Percentiles rank a stretch among this genome's conserved stretches.
Evolutionary conservation across 2,329 filamentous ascomycete species (phyloP).

Genomic region (Arthrinium puccinioides): DNA sequence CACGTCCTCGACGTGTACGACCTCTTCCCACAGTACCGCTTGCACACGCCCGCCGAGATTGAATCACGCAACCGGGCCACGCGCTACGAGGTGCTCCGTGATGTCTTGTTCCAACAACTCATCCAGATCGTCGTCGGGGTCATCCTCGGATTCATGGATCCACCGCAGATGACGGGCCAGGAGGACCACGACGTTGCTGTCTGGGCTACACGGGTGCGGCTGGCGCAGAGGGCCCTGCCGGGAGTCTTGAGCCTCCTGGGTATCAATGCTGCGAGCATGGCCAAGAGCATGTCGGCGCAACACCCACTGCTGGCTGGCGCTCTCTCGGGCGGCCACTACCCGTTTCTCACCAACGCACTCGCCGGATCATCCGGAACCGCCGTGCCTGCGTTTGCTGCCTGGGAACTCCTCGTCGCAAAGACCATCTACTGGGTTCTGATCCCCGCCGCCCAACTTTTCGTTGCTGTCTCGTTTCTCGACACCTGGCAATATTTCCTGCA

Average conservation of each 20-base stretch:
- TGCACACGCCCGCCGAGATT: conserved; percentile 93
- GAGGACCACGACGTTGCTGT: conserved; percentile 82
- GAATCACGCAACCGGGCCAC: conserved; percentile 79
- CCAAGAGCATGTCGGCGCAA: conserved; percentile 63
- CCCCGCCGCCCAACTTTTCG: conserved; percentile 67
- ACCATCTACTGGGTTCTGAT: conserved; percentile 73
- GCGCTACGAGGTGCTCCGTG: conserved; percentile 77
- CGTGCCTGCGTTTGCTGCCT: conserved; percentile 69
- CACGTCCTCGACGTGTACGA: conserved; percentile 82
- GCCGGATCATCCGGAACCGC: conserved; percentile 41
- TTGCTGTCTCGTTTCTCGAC: conserved; percentile 74
- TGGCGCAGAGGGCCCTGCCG: conserved; percentile 74
- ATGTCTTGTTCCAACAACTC: conserved; percentile 86
- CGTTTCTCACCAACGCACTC: conserved; percentile 56
- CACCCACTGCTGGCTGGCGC: conserved; percentile 70
- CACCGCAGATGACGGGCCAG: conserved; percentile 64
- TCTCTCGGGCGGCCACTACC: conserved; percentile 75
- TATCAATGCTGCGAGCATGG: conserved; percentile 67
- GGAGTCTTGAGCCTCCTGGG: conserved; percentile 63
- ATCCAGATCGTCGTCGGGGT: conserved; percentile 73
- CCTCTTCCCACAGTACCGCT: conserved; percentile 80
- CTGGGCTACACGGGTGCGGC: conserved; percentile 77
- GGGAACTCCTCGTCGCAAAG: conserved; percentile 72
- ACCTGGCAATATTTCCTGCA: conserved; percentile 99
- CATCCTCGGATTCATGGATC: conserved; percentile 64